Evolutionary conservation across 371 early-diverging fungal species (phyloP), one percentile per base, ranked within the genome.

Genomic region (Mucor piriformis): DNA sequence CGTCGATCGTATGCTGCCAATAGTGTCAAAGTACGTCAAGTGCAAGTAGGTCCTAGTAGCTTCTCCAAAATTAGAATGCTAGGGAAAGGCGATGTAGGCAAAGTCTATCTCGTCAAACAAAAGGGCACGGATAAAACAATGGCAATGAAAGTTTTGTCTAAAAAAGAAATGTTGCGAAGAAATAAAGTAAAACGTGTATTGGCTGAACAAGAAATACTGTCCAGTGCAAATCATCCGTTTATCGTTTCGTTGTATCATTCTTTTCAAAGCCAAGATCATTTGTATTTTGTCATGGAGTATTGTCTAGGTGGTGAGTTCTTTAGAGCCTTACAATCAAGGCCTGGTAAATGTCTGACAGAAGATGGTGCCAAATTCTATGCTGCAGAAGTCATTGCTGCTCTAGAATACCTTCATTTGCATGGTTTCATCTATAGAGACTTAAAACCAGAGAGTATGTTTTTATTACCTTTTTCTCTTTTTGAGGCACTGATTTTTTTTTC

Each of bases 231-330:
- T 75, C 95, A 95, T 69, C 97, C 98, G 6, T 99, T 98, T 77
- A 94, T 99, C 69, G 95, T 98, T 24, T 93, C 98, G 16, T 82
- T 99, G 47, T 95, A 95, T 75, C 95, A 96, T 82, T 92, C 92
- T 1, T 98, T 99, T 74, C 97, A 98, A 74, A 92, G 92, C 50
- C 89, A 94, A 61, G 92, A 94, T 54, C 86, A 96, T 64, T 76
- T 99, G 23, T 98, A 95, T 72, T 90, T 99, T 66, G 91, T 96
- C 57, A 96, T 97, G 94, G 99, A 99, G 64, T 99, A 97, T 78
- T 97, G 99, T 60, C 82, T 90, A 61, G 99, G 99, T 49, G 99
- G 99, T 42, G 99, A 99, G 74, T 97, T 96, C 70, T 95, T 94
- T 71, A 71, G 93, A 76, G 86, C 87, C 6, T 72, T 96, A 35